phyloP scores from a whole-genome alignment of 257 asterid genomes.

The Solanum paucissectum region DNA sequence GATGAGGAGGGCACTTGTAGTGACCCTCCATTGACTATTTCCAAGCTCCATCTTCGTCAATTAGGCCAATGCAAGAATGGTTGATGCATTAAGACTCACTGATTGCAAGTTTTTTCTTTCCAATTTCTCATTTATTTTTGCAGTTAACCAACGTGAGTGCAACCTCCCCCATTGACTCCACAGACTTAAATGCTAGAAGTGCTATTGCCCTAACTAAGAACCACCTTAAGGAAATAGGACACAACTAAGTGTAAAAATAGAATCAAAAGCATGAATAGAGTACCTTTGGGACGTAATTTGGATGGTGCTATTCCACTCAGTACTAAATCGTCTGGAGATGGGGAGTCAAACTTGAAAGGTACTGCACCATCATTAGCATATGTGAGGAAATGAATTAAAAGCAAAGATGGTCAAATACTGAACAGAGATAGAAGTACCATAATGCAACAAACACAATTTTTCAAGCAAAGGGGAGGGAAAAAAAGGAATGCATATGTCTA shows the following conservation, averaged over 20 bases:
- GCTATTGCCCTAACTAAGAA: neutral
- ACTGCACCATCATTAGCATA: constrained; percentile 37
- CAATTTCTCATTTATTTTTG: neutral
- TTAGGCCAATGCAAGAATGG: neutral
- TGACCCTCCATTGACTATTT: neutral
- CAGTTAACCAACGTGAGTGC: neutral
- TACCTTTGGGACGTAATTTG: constrained; percentile 49
- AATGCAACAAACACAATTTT: neutral
- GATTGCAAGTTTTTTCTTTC: neutral
- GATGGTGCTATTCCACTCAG: constrained; percentile 43
- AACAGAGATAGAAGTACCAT: neutral
- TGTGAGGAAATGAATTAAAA: constrained; percentile 21
- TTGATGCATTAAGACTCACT: neutral
- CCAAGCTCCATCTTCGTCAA: neutral
- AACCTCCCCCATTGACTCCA: neutral
- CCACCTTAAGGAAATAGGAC: neutral
- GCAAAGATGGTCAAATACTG: constrained; percentile 11
- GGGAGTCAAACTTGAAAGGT: constrained; percentile 70
- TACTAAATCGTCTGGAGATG: constrained; percentile 85
- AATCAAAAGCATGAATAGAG: constrained; percentile 1
- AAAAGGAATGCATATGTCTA: constrained; percentile 8
- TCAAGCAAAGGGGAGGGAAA: neutral
- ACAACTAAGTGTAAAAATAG: neutral
- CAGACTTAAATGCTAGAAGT: neutral
- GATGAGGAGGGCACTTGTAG: neutral